Base-by-base conservation (phyloP, 1,284 basidiomycete species). In the Irpex rosettiformis region DNA sequence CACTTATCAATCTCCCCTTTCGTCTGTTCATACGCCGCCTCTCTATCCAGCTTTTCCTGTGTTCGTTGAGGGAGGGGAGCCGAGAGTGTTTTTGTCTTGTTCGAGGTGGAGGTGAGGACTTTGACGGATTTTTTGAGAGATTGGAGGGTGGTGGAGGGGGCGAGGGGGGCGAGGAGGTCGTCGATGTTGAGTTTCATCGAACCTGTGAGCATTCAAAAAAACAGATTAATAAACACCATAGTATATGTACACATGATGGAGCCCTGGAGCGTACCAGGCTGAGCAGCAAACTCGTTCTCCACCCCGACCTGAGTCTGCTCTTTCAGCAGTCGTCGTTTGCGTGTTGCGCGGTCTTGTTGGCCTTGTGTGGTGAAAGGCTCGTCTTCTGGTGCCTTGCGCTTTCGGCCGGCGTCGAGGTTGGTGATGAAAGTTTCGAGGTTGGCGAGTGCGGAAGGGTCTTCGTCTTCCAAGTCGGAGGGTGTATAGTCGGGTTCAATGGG, bases 1-100 rank as follows among this genome's bases (percentile, higher is more conserved):
- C 96, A 99, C 75, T 96, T 97, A 64, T 93, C 86, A 2, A 96
- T 91, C 71, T 98, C 96, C 64, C 86, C 84, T 69, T 93, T 94
- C 2, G 95, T 97, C 72, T 91, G 84, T 67, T 95, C 92, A 72
- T 98, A 98, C 0, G 96, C 97, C 3, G 94, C 96, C 70, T 94
- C 87, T 48, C 96, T 87, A 67, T 98, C 95, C 1, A 98, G 75
- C 49, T 91, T 87, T 63, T 98, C 95, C 71, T 98, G 93, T 0
- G 88, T 84, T 30, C 94, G 83, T 25, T 88, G 85, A 2, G 94
- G 94, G 1, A 98, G 78, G 0, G 97, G 97, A 0, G 94, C 94
- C 3, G 92, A 75, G 2, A 98, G 78, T 0, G 89, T 83, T 58
- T 86, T 85, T 24, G 75, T 69, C 40, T 77, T 75, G 40, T 77